These are phyloP conservation scores for Tuber aestivum DNA, from an alignment of 495 filamentous ascomycete species.

Conservation along the genomic window DNA sequence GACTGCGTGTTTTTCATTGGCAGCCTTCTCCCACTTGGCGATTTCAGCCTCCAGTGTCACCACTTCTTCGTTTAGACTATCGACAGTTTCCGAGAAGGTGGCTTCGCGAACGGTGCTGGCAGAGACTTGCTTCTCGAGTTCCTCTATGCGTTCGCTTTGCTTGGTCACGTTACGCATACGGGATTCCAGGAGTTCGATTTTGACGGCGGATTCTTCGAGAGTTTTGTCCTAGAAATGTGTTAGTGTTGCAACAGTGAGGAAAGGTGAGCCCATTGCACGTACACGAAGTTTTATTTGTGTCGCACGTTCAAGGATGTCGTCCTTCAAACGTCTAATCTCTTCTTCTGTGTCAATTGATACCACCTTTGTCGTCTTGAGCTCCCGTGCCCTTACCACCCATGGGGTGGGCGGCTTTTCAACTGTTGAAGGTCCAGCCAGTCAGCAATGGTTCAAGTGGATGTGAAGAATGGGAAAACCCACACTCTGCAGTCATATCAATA, in stretches of 20 bases:
- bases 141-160: conserved; percentile 57
- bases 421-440: background rate
- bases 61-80: conserved; percentile 59
- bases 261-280: background rate
- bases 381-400: conserved; percentile 75
- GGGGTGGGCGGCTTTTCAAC: conserved; percentile 67
- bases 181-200: conserved; percentile 84
- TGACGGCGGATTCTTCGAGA: conserved; percentile 70
- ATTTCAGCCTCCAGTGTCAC: conserved; percentile 52
- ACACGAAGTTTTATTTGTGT: conserved; percentile 56
- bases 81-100: conserved; percentile 48
- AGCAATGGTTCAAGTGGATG: conserved; percentile 1
- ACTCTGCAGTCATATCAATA: conserved; percentile 74
- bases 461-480: conserved; percentile 11
- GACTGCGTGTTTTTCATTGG: conserved; percentile 58
- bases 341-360: conserved; percentile 75
- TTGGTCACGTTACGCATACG: conserved; percentile 72
- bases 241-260: background rate
- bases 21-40: conserved; percentile 68
- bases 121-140: conserved; percentile 57
- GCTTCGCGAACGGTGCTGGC: conserved; percentile 54
- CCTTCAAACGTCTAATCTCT: conserved; percentile 66
- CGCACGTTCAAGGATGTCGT: conserved; percentile 61
- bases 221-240: conserved; percentile 49
- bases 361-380: conserved; percentile 69